Evolutionary conservation across 192 early-diverging fungal genomes (phyloP).

Genomic region (Coemansia sp.): DNA sequence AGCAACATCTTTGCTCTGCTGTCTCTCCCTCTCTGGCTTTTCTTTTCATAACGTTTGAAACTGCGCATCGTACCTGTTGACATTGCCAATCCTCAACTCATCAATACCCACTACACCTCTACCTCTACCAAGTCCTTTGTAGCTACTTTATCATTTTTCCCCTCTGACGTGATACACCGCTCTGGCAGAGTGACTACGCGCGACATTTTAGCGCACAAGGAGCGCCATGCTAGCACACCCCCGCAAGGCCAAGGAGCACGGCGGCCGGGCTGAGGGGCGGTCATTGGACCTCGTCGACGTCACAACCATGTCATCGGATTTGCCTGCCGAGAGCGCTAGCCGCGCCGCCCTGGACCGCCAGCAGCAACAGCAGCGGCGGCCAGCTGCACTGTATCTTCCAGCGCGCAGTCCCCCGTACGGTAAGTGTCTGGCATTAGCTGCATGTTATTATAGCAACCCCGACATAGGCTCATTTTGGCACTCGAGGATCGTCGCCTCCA

Average conservation of each 20-base stretch:
- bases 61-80: slow-evolving; percentile 1
- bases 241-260: slow-evolving; percentile 13
- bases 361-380: slow-evolving; percentile 25
- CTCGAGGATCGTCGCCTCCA: slow-evolving; percentile 2
- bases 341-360: slow-evolving; percentile 9
- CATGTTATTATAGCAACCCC: not conserved
- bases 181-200: not conserved
- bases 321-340: slow-evolving; percentile 8
- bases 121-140: not conserved
- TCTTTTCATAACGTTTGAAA: not conserved
- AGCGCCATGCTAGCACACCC: slow-evolving; percentile 22
- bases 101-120: not conserved
- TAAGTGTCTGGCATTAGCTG: slow-evolving; percentile 16
- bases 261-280: not conserved
- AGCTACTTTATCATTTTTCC: not conserved
- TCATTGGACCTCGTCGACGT: not conserved
- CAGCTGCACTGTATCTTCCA: slow-evolving; percentile 24
- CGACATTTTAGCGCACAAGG: not conserved
- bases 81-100: not conserved
- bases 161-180: not conserved
- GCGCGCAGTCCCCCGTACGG: slow-evolving; percentile 10
- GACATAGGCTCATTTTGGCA: not conserved
- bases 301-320: slow-evolving; percentile 24
- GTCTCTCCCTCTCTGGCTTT: not conserved
- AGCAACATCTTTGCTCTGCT: not conserved